Conservation (phyloP, 2,329 filamentous ascomycete species). For the Hypoxylon sp. region DNA sequence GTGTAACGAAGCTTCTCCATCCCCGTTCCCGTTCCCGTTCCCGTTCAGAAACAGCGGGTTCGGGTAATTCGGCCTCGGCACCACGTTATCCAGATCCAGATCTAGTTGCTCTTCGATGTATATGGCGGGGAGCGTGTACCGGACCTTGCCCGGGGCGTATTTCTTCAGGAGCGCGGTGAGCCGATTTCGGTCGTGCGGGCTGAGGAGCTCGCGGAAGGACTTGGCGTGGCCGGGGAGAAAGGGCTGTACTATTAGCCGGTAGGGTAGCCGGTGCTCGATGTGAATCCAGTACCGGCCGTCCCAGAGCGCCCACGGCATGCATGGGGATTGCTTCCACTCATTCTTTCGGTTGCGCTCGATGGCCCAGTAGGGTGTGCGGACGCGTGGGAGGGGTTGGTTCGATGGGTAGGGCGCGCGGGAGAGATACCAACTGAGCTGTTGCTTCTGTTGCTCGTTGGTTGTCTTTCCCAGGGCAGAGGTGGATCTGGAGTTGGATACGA, state of each 20-base stretch:
- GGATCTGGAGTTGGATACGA: constrained; percentile 42
- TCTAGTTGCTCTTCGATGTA: constrained; percentile 61
- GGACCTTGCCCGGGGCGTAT: constrained; percentile 68
- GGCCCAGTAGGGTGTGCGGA: constrained; percentile 40
- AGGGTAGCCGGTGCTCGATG: constrained; percentile 60
- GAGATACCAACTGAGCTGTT: constrained; percentile 60
- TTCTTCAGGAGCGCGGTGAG: constrained; percentile 63
- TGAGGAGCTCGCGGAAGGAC: constrained; percentile 63
- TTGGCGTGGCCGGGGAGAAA: constrained; percentile 62
- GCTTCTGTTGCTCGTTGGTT: not conserved
- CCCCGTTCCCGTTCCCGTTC: not conserved
- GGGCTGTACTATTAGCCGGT: constrained; percentile 62
- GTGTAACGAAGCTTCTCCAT: constrained; percentile 6
- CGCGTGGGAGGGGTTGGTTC: constrained; percentile 54
- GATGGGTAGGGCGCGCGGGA: constrained; percentile 63
- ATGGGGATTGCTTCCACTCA: constrained; percentile 51
- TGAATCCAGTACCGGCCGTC: constrained; percentile 76
- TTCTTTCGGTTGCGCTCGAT: constrained; percentile 29
- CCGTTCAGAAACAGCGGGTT: constrained; percentile 10
- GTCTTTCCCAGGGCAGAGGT: constrained; percentile 3
- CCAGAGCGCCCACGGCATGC: constrained; percentile 61
- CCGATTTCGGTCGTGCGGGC: constrained; percentile 51
- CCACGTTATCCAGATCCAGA: constrained; percentile 17
- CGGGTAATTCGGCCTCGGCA: constrained; percentile 43
- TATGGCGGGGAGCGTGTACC: constrained; percentile 69